Evolutionary conservation across 108 stramenopile species (phyloP).

Genomic region (Skeletonema menzelii): DNA sequence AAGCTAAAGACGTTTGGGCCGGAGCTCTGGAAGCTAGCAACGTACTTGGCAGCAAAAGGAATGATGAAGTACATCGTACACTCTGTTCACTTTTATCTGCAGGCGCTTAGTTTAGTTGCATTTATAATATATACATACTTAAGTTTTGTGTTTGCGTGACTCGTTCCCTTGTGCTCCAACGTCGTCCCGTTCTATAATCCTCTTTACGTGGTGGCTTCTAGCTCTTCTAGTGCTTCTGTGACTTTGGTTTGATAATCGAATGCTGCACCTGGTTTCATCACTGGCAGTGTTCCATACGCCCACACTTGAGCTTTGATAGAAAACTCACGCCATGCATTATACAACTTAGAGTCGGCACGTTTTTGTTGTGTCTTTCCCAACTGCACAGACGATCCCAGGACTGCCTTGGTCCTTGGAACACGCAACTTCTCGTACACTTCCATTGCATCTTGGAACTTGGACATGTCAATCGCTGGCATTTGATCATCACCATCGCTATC

Average conservation of each 20-base stretch:
- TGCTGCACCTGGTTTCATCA: slow-evolving; percentile 54
- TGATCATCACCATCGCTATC: neutral
- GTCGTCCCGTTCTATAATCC: neutral
- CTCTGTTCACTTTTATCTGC: neutral
- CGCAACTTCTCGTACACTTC: slow-evolving; percentile 54
- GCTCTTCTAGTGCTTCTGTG: slow-evolving; percentile 21
- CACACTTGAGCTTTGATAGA: slow-evolving; percentile 60
- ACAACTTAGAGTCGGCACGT: slow-evolving; percentile 52
- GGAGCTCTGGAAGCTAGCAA: slow-evolving; percentile 49
- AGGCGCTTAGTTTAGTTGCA: neutral
- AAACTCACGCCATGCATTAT: slow-evolving; percentile 57
- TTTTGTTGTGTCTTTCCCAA: slow-evolving; percentile 62
- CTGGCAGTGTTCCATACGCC: slow-evolving; percentile 59
- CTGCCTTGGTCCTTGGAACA: slow-evolving; percentile 44
- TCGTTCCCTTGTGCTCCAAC: neutral
- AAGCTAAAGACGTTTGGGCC: slow-evolving; percentile 56
- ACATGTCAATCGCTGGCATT: slow-evolving; percentile 3
- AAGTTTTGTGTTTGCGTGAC: neutral
- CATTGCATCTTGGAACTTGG: slow-evolving; percentile 45
- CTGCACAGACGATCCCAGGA: slow-evolving; percentile 43
- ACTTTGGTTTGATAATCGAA: slow-evolving; percentile 60
- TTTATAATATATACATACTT: neutral
- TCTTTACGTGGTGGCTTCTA: neutral
- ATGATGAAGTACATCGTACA: neutral
- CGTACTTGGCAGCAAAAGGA: neutral